Evolutionary conservation across 2,329 filamentous ascomycete genomes (phyloP).

Genomic region (Magnaporthales sp.): DNA sequence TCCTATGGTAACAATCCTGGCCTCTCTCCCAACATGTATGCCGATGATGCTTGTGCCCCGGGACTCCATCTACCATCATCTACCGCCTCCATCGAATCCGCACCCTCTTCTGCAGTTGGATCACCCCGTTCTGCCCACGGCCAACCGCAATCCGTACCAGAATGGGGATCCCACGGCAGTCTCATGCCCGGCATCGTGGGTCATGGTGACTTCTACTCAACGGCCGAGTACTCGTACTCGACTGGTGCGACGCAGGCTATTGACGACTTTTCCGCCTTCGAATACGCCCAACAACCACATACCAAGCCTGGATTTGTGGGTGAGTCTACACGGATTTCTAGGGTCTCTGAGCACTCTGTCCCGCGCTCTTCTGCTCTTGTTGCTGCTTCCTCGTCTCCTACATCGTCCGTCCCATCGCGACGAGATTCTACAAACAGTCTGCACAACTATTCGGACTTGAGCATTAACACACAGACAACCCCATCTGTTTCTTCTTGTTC

Average conservation of each 20-base stretch:
- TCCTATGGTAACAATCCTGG: constrained; percentile 17
- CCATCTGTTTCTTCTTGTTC: constrained; percentile 17
- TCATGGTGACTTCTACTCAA: constrained; percentile 42
- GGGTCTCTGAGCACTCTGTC: constrained; percentile 11
- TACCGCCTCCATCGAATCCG: constrained; percentile 52
- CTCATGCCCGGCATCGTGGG: constrained; percentile 57
- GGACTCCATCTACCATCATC: constrained; percentile 44
- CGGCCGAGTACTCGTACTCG: constrained; percentile 44
- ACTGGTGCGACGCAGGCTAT: constrained; percentile 24
- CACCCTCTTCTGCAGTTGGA: constrained; percentile 57
- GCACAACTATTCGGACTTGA: constrained; percentile 9
- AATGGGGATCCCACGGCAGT: constrained; percentile 50
- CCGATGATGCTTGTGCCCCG: constrained; percentile 30
- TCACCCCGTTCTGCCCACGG: constrained; percentile 57
- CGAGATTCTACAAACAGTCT: not conserved
- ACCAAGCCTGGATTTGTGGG: constrained; percentile 45
- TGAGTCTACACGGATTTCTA: constrained; percentile 37
- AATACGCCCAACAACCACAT: constrained; percentile 30
- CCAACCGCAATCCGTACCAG: constrained; percentile 46
- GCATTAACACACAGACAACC: constrained; percentile 19
- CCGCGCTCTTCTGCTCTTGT: constrained; percentile 17
- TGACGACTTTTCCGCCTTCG: constrained; percentile 41
- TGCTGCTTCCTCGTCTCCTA: constrained; percentile 13
- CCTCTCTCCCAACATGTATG: constrained; percentile 38
- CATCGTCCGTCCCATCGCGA: constrained; percentile 6